Base-by-base conservation (phyloP, 345 rosid species). In the Heritiera littoralis region DNA sequence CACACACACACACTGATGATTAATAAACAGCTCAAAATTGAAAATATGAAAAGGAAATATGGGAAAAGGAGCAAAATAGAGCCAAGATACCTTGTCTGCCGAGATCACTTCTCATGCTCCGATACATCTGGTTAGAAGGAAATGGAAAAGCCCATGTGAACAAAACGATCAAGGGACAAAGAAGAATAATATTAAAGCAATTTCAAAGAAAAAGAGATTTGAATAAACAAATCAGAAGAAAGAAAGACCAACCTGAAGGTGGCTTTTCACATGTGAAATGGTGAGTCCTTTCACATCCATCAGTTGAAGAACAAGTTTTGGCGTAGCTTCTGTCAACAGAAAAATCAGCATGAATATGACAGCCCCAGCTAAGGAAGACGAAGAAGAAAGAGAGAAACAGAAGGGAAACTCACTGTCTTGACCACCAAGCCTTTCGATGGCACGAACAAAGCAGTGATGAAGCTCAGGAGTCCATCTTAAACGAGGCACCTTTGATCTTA, bases 261-360 rank as follows among this genome's bases (percentile, higher is more conserved):
- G 99, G 86, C 99, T 96, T 80, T 96, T 96, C 75, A 96, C 98
- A 83, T 96, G 99, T 63, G 98, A 92, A 83, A 96, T 94, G 83
- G 97, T 96, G 77, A 96, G 98, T 61, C 99, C 99, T 72, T 92
- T 89, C 66, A 96, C 98, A 85, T 92, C 97, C 99, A 96, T 96
- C 79, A 96, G 80, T 89, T 94, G 97, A 75, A 96, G 99, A 77
- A 96, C 97, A 52, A 94, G 95, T 76, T 96, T 96, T 56, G 99
- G 99, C 1, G 99, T 96, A 48, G 98, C 98, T 88, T 86, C 98
- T 96, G 75, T 4, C 3, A 48, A 71, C 60, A 40, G 15, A 11
- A 28, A 48, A 23, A 3, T 4, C 48, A 72, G 17, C 9, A 55
- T 55, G 55, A 46, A 20, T 69, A 69, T 10, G 1, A 45, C 2